phyloP scores from a whole-genome alignment of 2,329 filamentous ascomycete genomes.

The Lanzia echinophila region DNA sequence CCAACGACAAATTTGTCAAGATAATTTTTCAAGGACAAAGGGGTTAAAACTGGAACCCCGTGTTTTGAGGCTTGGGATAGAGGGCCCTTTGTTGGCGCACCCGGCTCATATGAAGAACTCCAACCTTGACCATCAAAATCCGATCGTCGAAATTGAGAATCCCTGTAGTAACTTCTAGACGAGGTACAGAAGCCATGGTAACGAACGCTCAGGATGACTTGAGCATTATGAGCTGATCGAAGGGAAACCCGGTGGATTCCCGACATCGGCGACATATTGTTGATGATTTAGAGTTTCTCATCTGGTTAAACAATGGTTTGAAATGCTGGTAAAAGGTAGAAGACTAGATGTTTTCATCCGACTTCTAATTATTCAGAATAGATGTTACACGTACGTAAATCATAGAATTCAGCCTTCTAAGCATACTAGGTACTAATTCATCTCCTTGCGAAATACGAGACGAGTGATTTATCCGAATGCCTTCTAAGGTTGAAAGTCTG shows the following conservation, averaged over 20 bases:
- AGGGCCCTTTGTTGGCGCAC: slow-evolving; percentile 55
- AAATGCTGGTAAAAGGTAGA: background rate
- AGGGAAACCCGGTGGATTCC: slow-evolving; percentile 1
- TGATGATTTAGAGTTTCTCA: slow-evolving; percentile 1
- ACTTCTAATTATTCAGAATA: too few species aligned
- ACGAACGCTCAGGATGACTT: slow-evolving; percentile 12
- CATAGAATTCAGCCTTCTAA: too few species aligned
- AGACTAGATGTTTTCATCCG: background rate
- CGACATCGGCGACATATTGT: slow-evolving; percentile 8
- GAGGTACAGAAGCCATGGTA: background rate
- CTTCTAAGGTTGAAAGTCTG: too few species aligned
- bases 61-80: slow-evolving; percentile 43
- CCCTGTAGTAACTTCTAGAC: background rate
- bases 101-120: slow-evolving; percentile 56
- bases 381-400: background rate
- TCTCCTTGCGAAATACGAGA: too few species aligned
- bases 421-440: too few species aligned
- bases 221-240: background rate
- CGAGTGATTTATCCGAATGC: too few species aligned
- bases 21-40: slow-evolving; percentile 72
- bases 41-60: slow-evolving; percentile 58
- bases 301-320: background rate
- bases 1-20: slow-evolving; percentile 95
- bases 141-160: slow-evolving; percentile 38
- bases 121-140: slow-evolving; percentile 52